Conservation (phyloP, 352 stramenopile species). For the Stephanocyclus meneghinianus region DNA sequence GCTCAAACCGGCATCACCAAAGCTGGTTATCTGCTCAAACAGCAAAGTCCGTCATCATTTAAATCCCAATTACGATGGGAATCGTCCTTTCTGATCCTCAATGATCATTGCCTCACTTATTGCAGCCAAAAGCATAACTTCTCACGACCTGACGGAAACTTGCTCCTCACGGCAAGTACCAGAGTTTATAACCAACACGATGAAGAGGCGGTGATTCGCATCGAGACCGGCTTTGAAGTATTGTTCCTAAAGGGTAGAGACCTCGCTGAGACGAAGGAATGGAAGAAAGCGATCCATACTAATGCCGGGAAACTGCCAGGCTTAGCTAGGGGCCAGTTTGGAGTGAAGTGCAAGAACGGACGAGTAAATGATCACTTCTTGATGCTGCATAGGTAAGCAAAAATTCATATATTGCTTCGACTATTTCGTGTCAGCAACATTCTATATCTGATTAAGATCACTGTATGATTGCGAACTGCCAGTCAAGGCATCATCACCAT, state of each 20-base stretch:
- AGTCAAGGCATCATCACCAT: constrained; percentile 43
- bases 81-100: constrained; percentile 45
- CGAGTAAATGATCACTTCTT: constrained; percentile 45
- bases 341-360: constrained; percentile 30
- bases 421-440: background rate
- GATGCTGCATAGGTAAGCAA: constrained; percentile 41
- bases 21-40: constrained; percentile 45
- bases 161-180: constrained; percentile 40
- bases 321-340: constrained; percentile 35
- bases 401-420: background rate
- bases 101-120: constrained; percentile 41
- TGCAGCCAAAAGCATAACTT: constrained; percentile 42
- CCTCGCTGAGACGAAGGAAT: constrained; percentile 35
- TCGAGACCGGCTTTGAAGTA: constrained; percentile 39
- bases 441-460: background rate
- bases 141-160: constrained; percentile 29
- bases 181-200: constrained; percentile 36
- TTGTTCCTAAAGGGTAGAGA: constrained; percentile 37
- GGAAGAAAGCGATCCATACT: constrained; percentile 40
- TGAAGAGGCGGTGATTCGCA: constrained; percentile 41
- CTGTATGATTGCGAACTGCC: background rate
- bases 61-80: constrained; percentile 33
- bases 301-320: constrained; percentile 22
- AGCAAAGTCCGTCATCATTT: constrained; percentile 13
- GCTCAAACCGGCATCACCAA: constrained; percentile 44